Percentiles rank a stretch among this genome's conserved stretches.
These are phyloP conservation scores for Fraxinus velutina DNA, from an alignment of 305 asterid genomes.

Conservation along the genomic window DNA sequence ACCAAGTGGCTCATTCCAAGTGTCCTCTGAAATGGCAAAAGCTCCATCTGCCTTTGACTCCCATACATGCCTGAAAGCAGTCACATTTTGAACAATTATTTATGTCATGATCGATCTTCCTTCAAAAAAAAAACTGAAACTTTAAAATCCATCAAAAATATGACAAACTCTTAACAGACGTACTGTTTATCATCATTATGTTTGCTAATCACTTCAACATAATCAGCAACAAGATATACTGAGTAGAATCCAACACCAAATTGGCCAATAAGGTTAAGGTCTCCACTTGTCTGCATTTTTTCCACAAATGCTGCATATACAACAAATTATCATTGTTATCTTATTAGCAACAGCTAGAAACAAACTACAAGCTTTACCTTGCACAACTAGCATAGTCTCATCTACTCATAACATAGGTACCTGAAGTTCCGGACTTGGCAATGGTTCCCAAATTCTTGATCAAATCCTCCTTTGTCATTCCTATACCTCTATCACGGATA, in stretches of 20 bases:
- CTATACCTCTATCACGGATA: constrained; percentile 84
- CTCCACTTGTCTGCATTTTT: constrained; percentile 85
- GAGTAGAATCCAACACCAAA: constrained; percentile 84
- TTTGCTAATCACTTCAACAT: constrained; percentile 51
- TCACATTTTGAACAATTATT: constrained; percentile 9
- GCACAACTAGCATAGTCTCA: neutral
- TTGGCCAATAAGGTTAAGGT: constrained; percentile 76
- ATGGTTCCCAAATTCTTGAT: constrained; percentile 70
- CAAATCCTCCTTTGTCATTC: constrained; percentile 95
- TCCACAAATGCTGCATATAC: constrained; percentile 58
- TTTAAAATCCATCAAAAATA: neutral
- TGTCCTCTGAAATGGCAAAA: constrained; percentile 73
- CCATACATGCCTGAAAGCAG: constrained; percentile 61
- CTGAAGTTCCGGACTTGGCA: constrained; percentile 93
- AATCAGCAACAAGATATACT: constrained; percentile 55
- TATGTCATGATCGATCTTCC: neutral
- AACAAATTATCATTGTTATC: neutral
- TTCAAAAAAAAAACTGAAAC: neutral
- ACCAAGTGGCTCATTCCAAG: constrained; percentile 79
- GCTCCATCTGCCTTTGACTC: constrained; percentile 89
- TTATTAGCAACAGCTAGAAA: neutral
- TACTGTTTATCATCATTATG: constrained; percentile 55
- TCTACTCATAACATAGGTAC: constrained; percentile 30
- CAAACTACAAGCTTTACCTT: neutral
- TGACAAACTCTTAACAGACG: constrained; percentile 15